Percentiles rank a stretch among this genome's conserved stretches.
Evolutionary conservation across 208 protist genomes (phyloP).

Genomic region (Leishmania major): DNA sequence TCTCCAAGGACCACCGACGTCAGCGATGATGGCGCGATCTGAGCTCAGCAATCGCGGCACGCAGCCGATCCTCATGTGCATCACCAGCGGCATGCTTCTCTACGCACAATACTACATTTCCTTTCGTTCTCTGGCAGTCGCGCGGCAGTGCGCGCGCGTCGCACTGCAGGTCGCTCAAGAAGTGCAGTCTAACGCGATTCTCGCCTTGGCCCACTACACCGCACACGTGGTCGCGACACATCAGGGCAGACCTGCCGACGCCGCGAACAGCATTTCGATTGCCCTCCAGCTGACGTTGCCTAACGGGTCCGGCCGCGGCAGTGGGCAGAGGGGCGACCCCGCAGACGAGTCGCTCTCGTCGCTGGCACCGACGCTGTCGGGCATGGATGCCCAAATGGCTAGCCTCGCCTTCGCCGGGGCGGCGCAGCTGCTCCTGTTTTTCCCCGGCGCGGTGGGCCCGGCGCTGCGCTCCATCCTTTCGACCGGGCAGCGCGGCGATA

Average conservation of each 20-base stretch:
- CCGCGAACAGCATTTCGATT: constrained; percentile 81
- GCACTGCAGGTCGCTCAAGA: constrained; percentile 80
- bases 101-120: constrained; percentile 79
- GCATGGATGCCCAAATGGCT: constrained; percentile 37
- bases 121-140: constrained; percentile 52
- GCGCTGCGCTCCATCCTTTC: constrained; percentile 54
- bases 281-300: constrained; percentile 59
- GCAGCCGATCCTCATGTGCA: constrained; percentile 66
- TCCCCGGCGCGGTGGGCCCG: constrained; percentile 58
- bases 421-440: constrained; percentile 69
- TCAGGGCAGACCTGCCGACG: constrained; percentile 52
- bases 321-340: background rate
- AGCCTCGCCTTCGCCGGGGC: constrained; percentile 60
- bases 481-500: background rate
- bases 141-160: constrained; percentile 63
- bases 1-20: constrained; percentile 28
- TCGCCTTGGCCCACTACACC: constrained; percentile 79
- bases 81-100: constrained; percentile 79
- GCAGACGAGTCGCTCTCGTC: constrained; percentile 2
- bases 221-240: constrained; percentile 60
- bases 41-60: constrained; percentile 44
- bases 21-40: constrained; percentile 13
- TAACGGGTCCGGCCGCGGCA: background rate
- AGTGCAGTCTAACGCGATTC: constrained; percentile 58
- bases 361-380: background rate